Evolutionary conservation across 495 filamentous ascomycete species (phyloP), one percentile per base, ranked within the genome.

Genomic region (Symbiotaphrina buchneri): DNA sequence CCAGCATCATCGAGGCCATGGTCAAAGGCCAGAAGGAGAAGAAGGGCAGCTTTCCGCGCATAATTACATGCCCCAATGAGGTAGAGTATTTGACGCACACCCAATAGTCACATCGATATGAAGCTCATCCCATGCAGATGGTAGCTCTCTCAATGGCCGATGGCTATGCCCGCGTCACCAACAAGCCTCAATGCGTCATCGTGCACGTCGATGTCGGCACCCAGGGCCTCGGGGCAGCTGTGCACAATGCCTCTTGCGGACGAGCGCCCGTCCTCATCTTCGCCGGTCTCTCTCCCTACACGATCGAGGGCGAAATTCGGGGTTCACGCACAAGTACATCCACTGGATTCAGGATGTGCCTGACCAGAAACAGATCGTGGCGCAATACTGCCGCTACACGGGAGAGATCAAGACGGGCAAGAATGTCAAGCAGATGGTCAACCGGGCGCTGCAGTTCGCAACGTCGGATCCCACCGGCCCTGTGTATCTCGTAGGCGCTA

Each of bases 261-360:
- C 72, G 85, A 20, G 74, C 79, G 1, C 85, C 85, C 0, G 71
- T 95, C 8, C 49, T 95, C 19, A 75, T 95, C 17, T 93, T 95
- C 44, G 85, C 85, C 1, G 85, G 85, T 7, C 54, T 95, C 18
- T 80, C 71, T 2, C 85, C 85, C 0, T 90, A 75, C 43, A 94
- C 85, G 2, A 68, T 79, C 21, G 84, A 95, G 40, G 85, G 85
- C 3, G 85, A 94, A 53, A 65, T 82, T 58, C 63, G 79, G 14
- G 85, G 85, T 2, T 79, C 70, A 3, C 63, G 85, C 25, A 92
- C 82, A 0, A 94, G 51, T 94, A 85, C 47, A 95, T 93, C 43
- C 85, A 95, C 45, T 95, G 85, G 79, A 84, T 93, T 24, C 85
- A 95, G 44, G 80, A 95, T 52, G 80, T 94, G 5, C 85, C 84